These are phyloP conservation scores for Laguncularia racemosa DNA, from an alignment of 345 rosid species.

Conservation along the genomic window DNA sequence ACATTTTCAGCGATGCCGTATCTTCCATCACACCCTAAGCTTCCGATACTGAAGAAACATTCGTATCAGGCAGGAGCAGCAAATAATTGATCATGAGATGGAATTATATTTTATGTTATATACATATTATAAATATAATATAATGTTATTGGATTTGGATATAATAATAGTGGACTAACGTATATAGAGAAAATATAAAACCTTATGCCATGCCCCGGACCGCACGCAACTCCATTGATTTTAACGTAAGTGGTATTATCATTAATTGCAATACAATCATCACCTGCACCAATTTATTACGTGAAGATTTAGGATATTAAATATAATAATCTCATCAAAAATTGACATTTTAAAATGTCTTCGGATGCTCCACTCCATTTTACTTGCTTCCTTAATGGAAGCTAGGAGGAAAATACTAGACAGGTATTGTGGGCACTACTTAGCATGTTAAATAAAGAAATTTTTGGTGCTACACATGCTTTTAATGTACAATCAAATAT, in stretches of 20 bases:
- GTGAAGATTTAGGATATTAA: too few species aligned
- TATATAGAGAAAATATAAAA: not conserved
- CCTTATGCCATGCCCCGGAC: conserved; percentile 72
- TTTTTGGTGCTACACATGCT: not conserved
- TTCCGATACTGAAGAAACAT: conserved; percentile 38
- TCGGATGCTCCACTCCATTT: too few species aligned
- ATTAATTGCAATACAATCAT: conserved; percentile 47
- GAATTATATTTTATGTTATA: too few species aligned
- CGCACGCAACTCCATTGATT: conserved; percentile 34
- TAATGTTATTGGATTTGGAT: not conserved
- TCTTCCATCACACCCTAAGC: conserved; percentile 32
- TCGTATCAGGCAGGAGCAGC: too few species aligned
- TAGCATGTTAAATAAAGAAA: not conserved
- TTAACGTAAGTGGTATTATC: conserved; percentile 15
- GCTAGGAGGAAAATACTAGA: not conserved
- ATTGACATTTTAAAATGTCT: too few species aligned
- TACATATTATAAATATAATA: not conserved
- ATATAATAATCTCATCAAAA: too few species aligned
- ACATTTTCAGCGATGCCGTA: conserved; percentile 28
- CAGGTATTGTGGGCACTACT: not conserved
- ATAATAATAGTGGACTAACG: not conserved
- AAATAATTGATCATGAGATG: too few species aligned
- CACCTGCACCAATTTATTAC: conserved; percentile 20
- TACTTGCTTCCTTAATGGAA: too few species aligned
- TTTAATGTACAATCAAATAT: not conserved